Evolutionary conservation across 2,329 filamentous ascomycete genomes (phyloP).

Genomic region (Colletotrichum sp.): DNA sequence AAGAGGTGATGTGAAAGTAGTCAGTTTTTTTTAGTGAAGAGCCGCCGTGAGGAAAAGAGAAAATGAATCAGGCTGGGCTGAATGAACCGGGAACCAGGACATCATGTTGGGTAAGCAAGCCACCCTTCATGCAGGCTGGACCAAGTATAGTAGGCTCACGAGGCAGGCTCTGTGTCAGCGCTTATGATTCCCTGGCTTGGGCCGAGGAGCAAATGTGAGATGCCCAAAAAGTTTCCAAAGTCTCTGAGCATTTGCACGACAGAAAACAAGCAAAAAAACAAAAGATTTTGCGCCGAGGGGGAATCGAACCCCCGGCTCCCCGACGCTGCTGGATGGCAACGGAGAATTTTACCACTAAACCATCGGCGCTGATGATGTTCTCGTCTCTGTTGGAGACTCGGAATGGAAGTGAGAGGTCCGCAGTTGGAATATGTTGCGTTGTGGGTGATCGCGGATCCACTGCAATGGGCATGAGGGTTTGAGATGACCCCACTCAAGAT

Average conservation of each 20-base stretch:
- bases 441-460: background rate
- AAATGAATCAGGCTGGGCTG: no score
- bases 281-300: background rate
- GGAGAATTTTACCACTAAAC: background rate
- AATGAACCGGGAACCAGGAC: no score
- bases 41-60: no score
- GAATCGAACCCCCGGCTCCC: background rate
- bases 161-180: background rate
- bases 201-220: background rate
- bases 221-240: no score
- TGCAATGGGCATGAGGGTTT: background rate
- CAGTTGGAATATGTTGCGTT: background rate
- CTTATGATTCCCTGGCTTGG: background rate
- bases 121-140: background rate
- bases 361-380: background rate
- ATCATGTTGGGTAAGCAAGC: no score
- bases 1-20: no score
- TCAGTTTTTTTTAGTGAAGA: no score
- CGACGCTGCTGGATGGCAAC: background rate
- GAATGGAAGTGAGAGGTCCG: rapidly evolving
- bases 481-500: background rate
- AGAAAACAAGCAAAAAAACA: background rate
- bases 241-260: background rate
- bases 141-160: background rate
- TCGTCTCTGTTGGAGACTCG: background rate